Percentiles rank a stretch among this genome's conserved stretches.
phyloP scores from a whole-genome alignment of 164 flowering plant species.

The Sedum album region DNA sequence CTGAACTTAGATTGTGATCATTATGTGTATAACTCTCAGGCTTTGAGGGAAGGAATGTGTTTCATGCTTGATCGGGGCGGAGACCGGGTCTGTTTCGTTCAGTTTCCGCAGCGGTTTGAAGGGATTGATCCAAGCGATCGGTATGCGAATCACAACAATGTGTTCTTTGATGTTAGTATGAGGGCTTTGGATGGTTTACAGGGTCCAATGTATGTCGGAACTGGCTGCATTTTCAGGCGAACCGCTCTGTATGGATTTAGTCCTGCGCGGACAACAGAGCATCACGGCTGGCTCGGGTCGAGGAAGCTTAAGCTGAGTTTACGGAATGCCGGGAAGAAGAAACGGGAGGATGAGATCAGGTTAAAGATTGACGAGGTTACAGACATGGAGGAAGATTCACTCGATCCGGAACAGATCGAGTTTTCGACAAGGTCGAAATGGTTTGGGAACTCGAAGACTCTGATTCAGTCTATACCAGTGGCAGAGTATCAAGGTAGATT shows the following conservation, averaged over 20 bases:
- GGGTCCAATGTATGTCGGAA: conserved; percentile 96
- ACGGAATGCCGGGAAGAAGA: conserved; percentile 28
- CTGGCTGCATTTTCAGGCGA: conserved; percentile 87
- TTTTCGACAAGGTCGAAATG: conserved; percentile 53
- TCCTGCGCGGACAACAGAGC: conserved; percentile 87
- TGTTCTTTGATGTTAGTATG: conserved; percentile 88
- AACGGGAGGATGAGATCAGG: conserved; percentile 37
- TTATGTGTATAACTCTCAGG: conserved; percentile 72
- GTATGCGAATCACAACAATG: conserved; percentile 89
- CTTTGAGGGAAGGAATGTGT: conserved; percentile 92
- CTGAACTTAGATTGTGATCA: conserved; percentile 95
- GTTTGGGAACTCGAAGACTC: conserved; percentile 68
- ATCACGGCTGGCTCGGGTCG: conserved; percentile 68
- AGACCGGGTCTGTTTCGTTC: conserved; percentile 82
- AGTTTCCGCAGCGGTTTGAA: conserved; percentile 92
- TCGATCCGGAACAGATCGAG: conserved; percentile 41
- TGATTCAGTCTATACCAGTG: conserved; percentile 66
- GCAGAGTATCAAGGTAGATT: conserved; percentile 87
- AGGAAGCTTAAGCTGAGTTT: conserved; percentile 39
- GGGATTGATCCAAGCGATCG: conserved; percentile 88
- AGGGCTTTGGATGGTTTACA: conserved; percentile 86
- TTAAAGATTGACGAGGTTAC: conserved; percentile 27
- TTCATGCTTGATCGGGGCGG: conserved; percentile 94
- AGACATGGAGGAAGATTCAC: conserved; percentile 17
- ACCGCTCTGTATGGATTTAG: conserved; percentile 81